These are phyloP conservation scores for Xylaria palmicola DNA, from an alignment of 495 filamentous ascomycete species.

Conservation along the genomic window DNA sequence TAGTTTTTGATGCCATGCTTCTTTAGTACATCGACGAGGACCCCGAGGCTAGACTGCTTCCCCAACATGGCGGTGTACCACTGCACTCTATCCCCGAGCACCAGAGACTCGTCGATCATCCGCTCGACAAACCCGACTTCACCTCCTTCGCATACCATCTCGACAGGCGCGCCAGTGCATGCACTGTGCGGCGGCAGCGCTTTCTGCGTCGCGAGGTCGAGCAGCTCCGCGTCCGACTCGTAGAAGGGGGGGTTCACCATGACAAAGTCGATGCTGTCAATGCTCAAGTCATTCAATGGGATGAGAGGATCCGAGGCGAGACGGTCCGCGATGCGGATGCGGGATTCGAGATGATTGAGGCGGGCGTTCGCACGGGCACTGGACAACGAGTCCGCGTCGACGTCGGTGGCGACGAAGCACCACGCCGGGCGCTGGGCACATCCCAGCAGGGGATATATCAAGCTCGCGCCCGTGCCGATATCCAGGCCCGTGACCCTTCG, in stretches of 20 bases:
- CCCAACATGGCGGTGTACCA: constrained; percentile 96
- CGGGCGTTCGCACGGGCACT: constrained; percentile 63
- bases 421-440: constrained; percentile 64
- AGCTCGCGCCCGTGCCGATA: constrained; percentile 86
- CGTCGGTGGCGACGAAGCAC: constrained; percentile 78
- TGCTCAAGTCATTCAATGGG: constrained; percentile 53
- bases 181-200: constrained; percentile 65
- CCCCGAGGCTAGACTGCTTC: constrained; percentile 68
- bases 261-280: constrained; percentile 74
- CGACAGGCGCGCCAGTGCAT: constrained; percentile 77
- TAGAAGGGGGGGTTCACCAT: constrained; percentile 98
- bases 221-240: constrained; percentile 65
- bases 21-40: constrained; percentile 61
- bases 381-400: constrained; percentile 69
- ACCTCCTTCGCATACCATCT: constrained; percentile 86
- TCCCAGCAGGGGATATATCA: constrained; percentile 88
- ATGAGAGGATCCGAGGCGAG: constrained; percentile 55
- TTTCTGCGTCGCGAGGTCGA: constrained; percentile 63
- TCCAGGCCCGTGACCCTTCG: constrained; percentile 72
- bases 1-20: constrained; percentile 68
- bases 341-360: constrained; percentile 60
- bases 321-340: constrained; percentile 64
- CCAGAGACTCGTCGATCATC: constrained; percentile 72
- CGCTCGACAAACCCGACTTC: constrained; percentile 76
- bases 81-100: constrained; percentile 57